Base-by-base conservation (phyloP, 306 rosid genomes). In the Carpinus fangiana region DNA sequence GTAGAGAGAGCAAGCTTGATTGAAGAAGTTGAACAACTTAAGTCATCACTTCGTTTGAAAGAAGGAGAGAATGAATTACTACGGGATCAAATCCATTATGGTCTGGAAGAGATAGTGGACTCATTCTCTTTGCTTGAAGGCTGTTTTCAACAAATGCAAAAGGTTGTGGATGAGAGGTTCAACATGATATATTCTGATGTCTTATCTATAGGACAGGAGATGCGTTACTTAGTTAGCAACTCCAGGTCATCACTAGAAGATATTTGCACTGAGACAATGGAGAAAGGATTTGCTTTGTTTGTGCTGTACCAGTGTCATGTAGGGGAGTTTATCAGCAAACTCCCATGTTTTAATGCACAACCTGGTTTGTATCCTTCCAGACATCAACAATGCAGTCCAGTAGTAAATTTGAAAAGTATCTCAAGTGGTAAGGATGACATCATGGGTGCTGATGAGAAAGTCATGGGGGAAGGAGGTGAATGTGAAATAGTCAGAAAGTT, bases 11-110 rank as follows among this genome's bases (percentile, higher is more conserved):
- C 81, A 78, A 87, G 79, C 83, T 79, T 92, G 81, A 80, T 70
- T 65, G 82, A 90, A 60, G 92, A 94, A 87, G 87, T 84, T 82
- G 86, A 85, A 75, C 83, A 76, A 65, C 94, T 92, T 70, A 88
- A 88, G 78, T 85, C 83, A 83, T 86, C 84, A 70, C 47, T 86
- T 31, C 45, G 65, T 57, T 73, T 79, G 70, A 87, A 83, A 87
- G 97, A 92, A 84, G 82, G 80, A 36, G 97, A 92, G 80, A 90
- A 84, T 66, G 79, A 48, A 69, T 76, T 79, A 62, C 79, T 92
- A 74, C 85, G 83, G 79, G 89, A 89, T 71, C 87, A 85, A 86
- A 76, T 82, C 61, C 77, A 75, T 73, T 69, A 72, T 88, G 84
- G 76, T 84, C 80, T 83, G 89, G 79, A 31, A 77, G 97, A 89